phyloP scores from a whole-genome alignment of 306 rosid species.

The Casuarina glauca region DNA sequence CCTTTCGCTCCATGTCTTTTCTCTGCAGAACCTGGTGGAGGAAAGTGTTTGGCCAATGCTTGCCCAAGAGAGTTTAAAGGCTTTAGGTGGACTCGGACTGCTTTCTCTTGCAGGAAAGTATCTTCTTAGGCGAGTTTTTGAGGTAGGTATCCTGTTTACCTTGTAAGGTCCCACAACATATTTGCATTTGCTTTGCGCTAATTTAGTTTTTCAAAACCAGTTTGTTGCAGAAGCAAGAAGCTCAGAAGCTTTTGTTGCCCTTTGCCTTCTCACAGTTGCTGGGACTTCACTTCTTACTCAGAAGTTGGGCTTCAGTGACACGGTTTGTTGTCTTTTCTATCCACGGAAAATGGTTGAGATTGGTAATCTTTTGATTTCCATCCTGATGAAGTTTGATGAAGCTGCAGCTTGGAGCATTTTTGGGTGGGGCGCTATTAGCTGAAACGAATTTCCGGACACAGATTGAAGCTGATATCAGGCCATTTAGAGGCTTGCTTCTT shows the following conservation, averaged over 20 bases:
- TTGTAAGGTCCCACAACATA: constrained; percentile 20
- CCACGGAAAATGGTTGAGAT: constrained; percentile 8
- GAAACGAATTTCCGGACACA: constrained; percentile 99
- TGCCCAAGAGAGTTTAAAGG: constrained; percentile 92
- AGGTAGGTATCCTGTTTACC: constrained; percentile 50
- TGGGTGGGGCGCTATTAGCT: constrained; percentile 96
- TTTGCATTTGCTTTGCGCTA: constrained; percentile 27
- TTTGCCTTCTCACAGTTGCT: constrained; percentile 91
- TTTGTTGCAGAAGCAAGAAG: constrained; percentile 99
- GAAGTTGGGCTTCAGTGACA: constrained; percentile 97
- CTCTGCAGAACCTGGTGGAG: constrained; percentile 61
- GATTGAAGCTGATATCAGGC: constrained; percentile 99
- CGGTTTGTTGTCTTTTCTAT: constrained; percentile 53
- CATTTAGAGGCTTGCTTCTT: constrained; percentile 95
- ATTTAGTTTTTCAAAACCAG: constrained; percentile 51
- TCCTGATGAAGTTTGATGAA: constrained; percentile 26
- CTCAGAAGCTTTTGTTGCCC: constrained; percentile 99
- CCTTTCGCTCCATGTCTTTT: constrained; percentile 13
- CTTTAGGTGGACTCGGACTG: constrained; percentile 91
- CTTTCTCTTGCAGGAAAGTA: constrained; percentile 92
- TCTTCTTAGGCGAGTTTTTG: constrained; percentile 92
- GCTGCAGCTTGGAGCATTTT: constrained; percentile 96
- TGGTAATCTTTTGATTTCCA: background rate
- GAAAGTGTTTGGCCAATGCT: constrained; percentile 96
- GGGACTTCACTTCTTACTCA: constrained; percentile 93